A percentile compares a stretch with the other conserved stretches of the same genome.
These are phyloP conservation scores for Candida labiduridarum DNA, from an alignment of 1,139 yeast genomes.

Conservation along the genomic window DNA sequence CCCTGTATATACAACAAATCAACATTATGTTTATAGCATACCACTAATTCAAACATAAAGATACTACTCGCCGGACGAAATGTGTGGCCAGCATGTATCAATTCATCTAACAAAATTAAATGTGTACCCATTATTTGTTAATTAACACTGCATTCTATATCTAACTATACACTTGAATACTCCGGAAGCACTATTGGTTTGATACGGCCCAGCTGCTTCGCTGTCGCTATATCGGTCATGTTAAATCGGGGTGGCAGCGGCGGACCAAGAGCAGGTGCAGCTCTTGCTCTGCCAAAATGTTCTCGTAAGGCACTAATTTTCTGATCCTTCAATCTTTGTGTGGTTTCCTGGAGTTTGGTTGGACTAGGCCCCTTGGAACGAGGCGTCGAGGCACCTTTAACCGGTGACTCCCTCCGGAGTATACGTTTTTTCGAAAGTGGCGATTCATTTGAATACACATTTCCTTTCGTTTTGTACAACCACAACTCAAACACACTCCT, in stretches of 20 bases:
- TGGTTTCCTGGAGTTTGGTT: constrained; percentile 42
- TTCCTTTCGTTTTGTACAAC: constrained; percentile 26
- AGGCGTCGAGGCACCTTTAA: constrained; percentile 25
- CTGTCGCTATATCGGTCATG: constrained; percentile 31
- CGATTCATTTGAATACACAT: constrained; percentile 30
- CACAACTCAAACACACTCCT: constrained; percentile 42
- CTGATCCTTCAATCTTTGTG: constrained; percentile 36
- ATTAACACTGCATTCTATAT: too few species aligned
- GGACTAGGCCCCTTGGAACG: constrained; percentile 34
- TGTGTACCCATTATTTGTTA: too few species aligned
- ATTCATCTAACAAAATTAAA: too few species aligned
- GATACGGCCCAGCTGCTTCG: constrained; percentile 38
- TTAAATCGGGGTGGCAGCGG: constrained; percentile 37
- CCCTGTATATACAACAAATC: too few species aligned
- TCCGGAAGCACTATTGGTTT: constrained; percentile 43
- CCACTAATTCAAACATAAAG: too few species aligned
- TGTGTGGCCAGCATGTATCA: too few species aligned
- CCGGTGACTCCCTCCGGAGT: constrained; percentile 27
- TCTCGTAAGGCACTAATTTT: constrained; percentile 37
- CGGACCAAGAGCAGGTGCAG: constrained; percentile 23
- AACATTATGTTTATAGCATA: too few species aligned
- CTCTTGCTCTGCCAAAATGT: constrained; percentile 35
- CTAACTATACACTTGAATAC: too few species aligned
- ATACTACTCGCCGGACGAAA: too few species aligned
- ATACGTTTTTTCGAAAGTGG: constrained; percentile 40